Evolutionary conservation across 805 yeast species (phyloP), one percentile per base, ranked within the genome.

Genomic region (Lipomyces starkeyi): DNA sequence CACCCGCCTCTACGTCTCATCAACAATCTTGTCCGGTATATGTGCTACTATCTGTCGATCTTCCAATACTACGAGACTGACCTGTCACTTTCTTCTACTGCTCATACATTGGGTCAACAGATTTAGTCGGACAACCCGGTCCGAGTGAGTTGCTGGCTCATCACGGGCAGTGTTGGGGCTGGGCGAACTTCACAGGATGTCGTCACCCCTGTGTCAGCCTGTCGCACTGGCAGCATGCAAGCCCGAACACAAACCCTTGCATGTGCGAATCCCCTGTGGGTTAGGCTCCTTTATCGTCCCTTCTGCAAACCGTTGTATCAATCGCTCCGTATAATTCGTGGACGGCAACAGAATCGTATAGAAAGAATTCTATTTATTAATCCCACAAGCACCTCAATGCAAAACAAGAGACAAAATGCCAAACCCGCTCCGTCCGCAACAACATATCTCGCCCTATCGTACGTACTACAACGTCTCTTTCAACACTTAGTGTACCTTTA

Each of bases 401-500:
- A 43, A 43, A 43, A 43, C 13, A 43, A 7, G 20, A 43, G 49
- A 43, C 49, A 43, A 43, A 43, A 43, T 43, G 49, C 49, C 49
- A 43, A 43, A 43, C 49, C 49, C 49, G 49, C 22, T 43, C 49
- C 49, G 20, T 43, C 9, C 49, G 49, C 22, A 43, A 43, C 49
- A 17, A 17, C 49, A 43, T 43, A 43, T 17, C 22, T 43, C 49
- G 49, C 49, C 49, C 49, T 43, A 43, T 17, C 49, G 49, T 43
- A 17, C 20, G 22, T n/a, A 43, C 11, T n/a, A 17, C 49, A 43
- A 43, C 11, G 20, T 43, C 20, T 43, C 22, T 3, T 17, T 43
- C 9, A 43, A 17, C 22, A 17, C 13, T 11, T 37, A 11, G 40
- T 35, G 9, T 43, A 43, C 14, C n/a, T 43, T 43, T 43, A 11